A percentile compares a stretch with the other conserved stretches of the same genome.
These are phyloP conservation scores for Phtheirospermum japonicum DNA, from an alignment of 257 asterid species.

Conservation along the genomic window DNA sequence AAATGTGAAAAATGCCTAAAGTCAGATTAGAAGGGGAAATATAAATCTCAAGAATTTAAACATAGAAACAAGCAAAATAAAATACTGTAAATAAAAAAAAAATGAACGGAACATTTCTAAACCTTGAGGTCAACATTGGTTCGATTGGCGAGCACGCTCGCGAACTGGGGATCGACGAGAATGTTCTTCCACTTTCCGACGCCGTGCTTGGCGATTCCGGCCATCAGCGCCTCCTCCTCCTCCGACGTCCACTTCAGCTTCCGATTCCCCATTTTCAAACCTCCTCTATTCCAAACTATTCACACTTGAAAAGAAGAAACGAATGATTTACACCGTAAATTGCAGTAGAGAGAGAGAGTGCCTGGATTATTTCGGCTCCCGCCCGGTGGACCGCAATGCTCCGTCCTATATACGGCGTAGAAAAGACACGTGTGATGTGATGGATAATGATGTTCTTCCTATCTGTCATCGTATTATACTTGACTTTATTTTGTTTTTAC, in stretches of 20 bases:
- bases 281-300: not conserved
- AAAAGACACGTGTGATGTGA: not conserved
- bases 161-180: not conserved
- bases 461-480: too few relatives aligned
- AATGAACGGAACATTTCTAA: not conserved
- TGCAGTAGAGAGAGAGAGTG: not conserved
- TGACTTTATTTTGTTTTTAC: too few relatives aligned
- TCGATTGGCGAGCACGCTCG: not conserved
- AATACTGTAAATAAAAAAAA: not conserved
- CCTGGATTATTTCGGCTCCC: not conserved
- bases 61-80: not conserved
- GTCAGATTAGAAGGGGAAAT: too few relatives aligned
- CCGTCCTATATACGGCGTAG: not conserved
- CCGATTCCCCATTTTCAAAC: conserved; percentile 1
- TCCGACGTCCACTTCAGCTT: conserved; percentile 12
- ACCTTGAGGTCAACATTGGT: conserved; percentile 8
- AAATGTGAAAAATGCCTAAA: too few relatives aligned
- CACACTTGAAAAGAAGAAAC: not conserved
- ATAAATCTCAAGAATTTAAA: too few relatives aligned
- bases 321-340: not conserved
- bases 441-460: not conserved
- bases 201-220: conserved; percentile 12
- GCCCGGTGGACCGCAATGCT: not conserved
- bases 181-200: conserved; percentile 9
- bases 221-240: conserved; percentile 15